Evolutionary conservation across 1,139 yeast species (phyloP), one percentile per base, ranked within the genome.

Genomic region (Yamadazyma mexicana): DNA sequence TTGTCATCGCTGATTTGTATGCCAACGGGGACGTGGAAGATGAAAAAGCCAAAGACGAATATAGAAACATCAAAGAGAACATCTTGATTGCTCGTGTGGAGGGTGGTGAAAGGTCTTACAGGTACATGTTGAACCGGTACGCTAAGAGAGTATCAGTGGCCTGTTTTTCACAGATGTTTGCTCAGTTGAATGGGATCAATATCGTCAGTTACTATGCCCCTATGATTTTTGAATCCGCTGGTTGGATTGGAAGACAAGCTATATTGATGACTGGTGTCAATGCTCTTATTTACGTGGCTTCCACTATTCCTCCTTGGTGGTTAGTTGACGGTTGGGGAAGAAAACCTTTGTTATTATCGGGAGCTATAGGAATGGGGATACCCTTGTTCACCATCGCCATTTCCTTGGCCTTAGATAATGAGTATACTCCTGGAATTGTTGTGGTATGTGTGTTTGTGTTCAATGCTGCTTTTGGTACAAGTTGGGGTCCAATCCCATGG

Each of bases 401-500:
- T 53, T 81, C 87, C 30, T 73, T 87, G 57, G 77, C 69, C 54
- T 57, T 83, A 37, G 73, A 84, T 52, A 69, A 81, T 33, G 56
- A 72, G 2, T 70, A 73, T 39, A 87, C 96, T 2, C 87, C 96
- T 6, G 69, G 69, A 11, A 60, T 80, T 41, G 96, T 89, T 25
- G 96, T 88, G 2, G 56, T 77, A 1, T 78, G 86, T 52, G 95
- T 89, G 17, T 77, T 89, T 38, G 62, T 86, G 11, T 85, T 83
- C 64, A 91, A 88, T 55, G 87, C 95, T 0, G 86, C 87, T 24
- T 88, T 88, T 63, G 96, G 96, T 9, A 81, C 81, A 52, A 77
- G 86, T 40, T 88, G 96, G 95, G 96, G 96, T 9, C 97, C 97
- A 3, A 83, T 91, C 44, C 96, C 96, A 6, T 89, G 97, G 97